phyloP scores from a whole-genome alignment of 805 yeast genomes.

The Wickerhamiella musiphila region DNA sequence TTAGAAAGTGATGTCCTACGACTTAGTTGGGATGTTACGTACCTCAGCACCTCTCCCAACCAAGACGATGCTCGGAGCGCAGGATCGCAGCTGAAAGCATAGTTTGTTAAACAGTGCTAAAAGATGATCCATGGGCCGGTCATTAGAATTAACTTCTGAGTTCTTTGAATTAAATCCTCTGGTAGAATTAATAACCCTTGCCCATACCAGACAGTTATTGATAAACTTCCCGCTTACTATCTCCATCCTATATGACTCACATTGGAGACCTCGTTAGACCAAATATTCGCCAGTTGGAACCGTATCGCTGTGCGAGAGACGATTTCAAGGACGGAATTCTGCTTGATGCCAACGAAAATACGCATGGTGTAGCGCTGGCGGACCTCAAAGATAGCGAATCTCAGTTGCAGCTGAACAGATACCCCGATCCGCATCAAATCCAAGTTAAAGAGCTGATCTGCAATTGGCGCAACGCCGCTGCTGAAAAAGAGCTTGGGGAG shows the following conservation, averaged over 20 bases:
- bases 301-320: conserved; percentile 93
- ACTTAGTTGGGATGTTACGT: too few relatives aligned
- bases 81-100: too few relatives aligned
- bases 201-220: neutral
- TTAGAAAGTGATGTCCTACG: too few relatives aligned
- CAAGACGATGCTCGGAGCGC: too few relatives aligned
- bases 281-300: conserved; percentile 64
- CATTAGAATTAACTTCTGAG: too few relatives aligned
- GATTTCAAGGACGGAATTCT: conserved; percentile 79
- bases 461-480: conserved; percentile 46
- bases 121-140: too few relatives aligned
- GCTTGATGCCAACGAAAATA: conserved; percentile 90
- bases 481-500: conserved; percentile 15
- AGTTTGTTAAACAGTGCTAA: too few relatives aligned
- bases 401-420: conserved; percentile 54
- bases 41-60: too few relatives aligned
- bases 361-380: conserved; percentile 68
- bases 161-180: too few relatives aligned
- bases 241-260: neutral
- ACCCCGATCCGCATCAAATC: conserved; percentile 92
- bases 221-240: neutral
- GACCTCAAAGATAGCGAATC: conserved; percentile 29
- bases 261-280: conserved; percentile 51
- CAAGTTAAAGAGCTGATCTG: conserved; percentile 57
- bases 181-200: neutral